Percentiles rank a stretch among this genome's conserved stretches.
These are phyloP conservation scores for Alnus glutinosa DNA, from an alignment of 306 rosid genomes.

Conservation along the genomic window DNA sequence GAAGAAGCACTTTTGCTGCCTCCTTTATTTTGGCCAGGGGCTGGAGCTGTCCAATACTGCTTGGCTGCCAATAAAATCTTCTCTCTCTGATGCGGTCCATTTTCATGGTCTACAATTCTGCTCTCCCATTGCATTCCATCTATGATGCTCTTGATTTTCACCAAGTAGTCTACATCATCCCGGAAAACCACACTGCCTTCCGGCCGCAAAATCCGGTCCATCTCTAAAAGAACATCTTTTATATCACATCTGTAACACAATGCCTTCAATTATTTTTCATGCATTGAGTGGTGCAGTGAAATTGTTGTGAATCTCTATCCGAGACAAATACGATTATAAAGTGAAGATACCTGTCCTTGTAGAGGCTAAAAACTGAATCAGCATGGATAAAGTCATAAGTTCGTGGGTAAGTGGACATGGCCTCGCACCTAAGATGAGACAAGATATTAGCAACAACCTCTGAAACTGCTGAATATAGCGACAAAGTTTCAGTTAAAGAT, in stretches of 20 bases:
- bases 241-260: conserved; percentile 61
- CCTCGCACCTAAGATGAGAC: conserved; percentile 74
- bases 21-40: conserved; percentile 24
- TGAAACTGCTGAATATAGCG: conserved; percentile 3
- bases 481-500: conserved; percentile 2
- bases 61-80: conserved; percentile 71
- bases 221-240: conserved; percentile 76
- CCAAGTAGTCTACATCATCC: conserved; percentile 78
- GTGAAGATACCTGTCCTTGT: conserved; percentile 55
- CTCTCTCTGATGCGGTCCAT: conserved; percentile 61
- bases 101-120: conserved; percentile 71
- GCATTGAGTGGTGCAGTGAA: background rate
- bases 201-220: conserved; percentile 86
- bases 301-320: too few species aligned
- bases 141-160: conserved; percentile 54
- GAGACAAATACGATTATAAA: too few species aligned
- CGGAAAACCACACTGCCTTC: conserved; percentile 67
- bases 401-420: conserved; percentile 95
- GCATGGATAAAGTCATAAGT: conserved; percentile 94
- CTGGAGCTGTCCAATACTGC: conserved; percentile 75
- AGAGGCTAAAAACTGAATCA: conserved; percentile 74
- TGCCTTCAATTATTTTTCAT: background rate
- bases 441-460: conserved; percentile 21
- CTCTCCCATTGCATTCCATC: conserved; percentile 73
- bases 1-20: conserved; percentile 27